Evolutionary conservation across 208 protist genomes (phyloP), one percentile per base, ranked within the genome.

Genomic region (Trypanosoma platydactyli): DNA sequence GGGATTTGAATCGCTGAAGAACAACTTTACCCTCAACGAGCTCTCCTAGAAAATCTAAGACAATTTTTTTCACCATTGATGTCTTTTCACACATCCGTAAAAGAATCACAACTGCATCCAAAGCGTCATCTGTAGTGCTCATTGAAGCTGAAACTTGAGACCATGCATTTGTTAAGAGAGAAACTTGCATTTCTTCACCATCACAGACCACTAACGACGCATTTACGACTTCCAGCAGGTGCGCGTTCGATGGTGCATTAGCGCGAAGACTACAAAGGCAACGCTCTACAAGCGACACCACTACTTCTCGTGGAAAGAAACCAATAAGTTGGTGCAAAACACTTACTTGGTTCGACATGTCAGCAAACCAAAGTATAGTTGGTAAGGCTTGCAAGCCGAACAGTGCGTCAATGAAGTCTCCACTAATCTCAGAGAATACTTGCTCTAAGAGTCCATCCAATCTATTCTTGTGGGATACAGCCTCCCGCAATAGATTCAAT

Each of bases 61-160:
- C 57, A 24, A 65, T 13, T 20, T 18, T 1, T 9, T 64, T 40
- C 24, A 65, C 24, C 6, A 41, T 27, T 24, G 33, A 38, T 38
- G n/a, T 18, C 18, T 13, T 7, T 24, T 72, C 50, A 41, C 11
- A 20, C 16, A 20, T 15, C 3, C 58, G 66, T 5, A 65, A n/a
- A 52, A 72, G 30, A 61, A 65, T 65, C 24, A 72, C 29, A 60
- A 65, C 50, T 12, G 56, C 51, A 53, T 72, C 66, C 20, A 64
- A 7, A 18, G 35, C 18, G 45, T 33, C 25, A 65, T 5, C 40
- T 13, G 9, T 11, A 1, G 29, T 29, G 30, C 5, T 38, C 27
- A 53, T 9, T 11, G 33, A 38, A 38, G 33, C 9, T 38, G 33
- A 9, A 22, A 72, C n/a, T 3, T 50, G 22, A 35, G 38, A 20